phyloP scores from a whole-genome alignment of 192 early-diverging fungal genomes.

The Fimicolochytrium jonesii region DNA sequence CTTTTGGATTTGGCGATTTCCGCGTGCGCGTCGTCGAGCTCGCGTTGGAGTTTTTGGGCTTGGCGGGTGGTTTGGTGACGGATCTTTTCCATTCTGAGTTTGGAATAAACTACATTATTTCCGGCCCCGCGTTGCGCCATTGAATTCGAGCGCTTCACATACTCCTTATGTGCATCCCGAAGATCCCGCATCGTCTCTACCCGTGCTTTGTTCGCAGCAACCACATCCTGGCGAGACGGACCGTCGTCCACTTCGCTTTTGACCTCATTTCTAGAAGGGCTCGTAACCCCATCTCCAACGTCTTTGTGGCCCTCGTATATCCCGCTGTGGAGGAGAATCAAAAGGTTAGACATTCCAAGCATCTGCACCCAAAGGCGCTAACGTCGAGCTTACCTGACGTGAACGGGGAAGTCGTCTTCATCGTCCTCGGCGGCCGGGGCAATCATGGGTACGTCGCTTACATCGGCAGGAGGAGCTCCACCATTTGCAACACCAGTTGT shows the following conservation, averaged over 20 bases:
- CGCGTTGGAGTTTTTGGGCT: slow-evolving; percentile 33
- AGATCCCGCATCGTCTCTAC: slow-evolving; percentile 42
- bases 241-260: no score
- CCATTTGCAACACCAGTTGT: no score
- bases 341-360: no score
- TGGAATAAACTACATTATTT: background rate
- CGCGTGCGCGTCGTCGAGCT: slow-evolving; percentile 23
- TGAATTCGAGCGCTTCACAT: no score
- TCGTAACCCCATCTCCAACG: no score
- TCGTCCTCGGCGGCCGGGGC: no score
- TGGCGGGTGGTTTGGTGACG: slow-evolving; percentile 29
- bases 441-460: no score
- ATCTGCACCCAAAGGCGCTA: background rate
- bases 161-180: slow-evolving; percentile 37
- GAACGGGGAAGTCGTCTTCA: slow-evolving; percentile 25
- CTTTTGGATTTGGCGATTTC: slow-evolving; percentile 22
- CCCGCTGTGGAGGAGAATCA: no score
- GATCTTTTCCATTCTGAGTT: slow-evolving; percentile 32
- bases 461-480: no score
- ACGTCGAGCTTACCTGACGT: slow-evolving; percentile 7
- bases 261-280: no score
- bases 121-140: no score
- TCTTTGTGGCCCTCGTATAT: no score
- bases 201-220: slow-evolving; percentile 32
- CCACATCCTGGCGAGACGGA: slow-evolving; percentile 31